These are phyloP conservation scores for Capsicum rhomboideum DNA, from an alignment of 257 asterid genomes.

Conservation along the genomic window DNA sequence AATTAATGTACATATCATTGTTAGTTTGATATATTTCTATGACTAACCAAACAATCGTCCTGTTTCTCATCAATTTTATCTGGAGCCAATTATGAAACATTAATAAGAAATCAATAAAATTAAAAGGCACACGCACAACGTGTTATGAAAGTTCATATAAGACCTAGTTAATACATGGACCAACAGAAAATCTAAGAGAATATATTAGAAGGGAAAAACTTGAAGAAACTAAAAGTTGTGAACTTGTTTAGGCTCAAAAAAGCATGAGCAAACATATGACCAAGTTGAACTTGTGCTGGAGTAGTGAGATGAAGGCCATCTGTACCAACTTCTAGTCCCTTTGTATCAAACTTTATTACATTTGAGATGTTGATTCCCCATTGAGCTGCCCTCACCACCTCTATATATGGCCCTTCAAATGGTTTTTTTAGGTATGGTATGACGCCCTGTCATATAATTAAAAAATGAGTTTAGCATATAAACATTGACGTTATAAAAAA, in stretches of 20 bases:
- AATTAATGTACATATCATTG: background rate
- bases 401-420: conserved; percentile 29
- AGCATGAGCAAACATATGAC: conserved; percentile 43
- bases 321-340: conserved; percentile 32
- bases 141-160: background rate
- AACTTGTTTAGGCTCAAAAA: background rate
- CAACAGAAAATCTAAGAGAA: background rate
- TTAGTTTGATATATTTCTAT: background rate
- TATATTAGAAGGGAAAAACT: background rate
- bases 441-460: background rate
- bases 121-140: background rate
- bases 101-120: background rate
- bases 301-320: conserved; percentile 54
- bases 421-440: background rate
- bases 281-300: conserved; percentile 44
- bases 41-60: background rate
- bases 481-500: background rate
- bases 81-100: background rate
- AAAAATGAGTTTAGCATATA: background rate
- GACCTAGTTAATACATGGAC: background rate
- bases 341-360: conserved; percentile 53
- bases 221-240: background rate
- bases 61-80: background rate
- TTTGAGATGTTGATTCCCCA: conserved; percentile 31
- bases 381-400: conserved; percentile 48